phyloP scores from a whole-genome alignment of 352 stramenopile genomes.

The Stramenopiles sp. region DNA sequence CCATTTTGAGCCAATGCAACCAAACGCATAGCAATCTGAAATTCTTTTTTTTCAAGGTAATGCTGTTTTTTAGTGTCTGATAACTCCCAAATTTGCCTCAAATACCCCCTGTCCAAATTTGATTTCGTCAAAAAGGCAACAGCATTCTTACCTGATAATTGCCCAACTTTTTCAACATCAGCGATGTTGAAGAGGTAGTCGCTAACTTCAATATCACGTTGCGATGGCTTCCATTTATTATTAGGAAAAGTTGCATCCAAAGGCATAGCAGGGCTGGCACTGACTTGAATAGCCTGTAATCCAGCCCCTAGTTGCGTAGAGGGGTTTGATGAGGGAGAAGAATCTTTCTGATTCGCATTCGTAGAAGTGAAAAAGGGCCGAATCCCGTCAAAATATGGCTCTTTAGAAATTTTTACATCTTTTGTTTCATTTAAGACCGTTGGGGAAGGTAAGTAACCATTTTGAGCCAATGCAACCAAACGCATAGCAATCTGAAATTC shows the following conservation, averaged over 20 bases:
- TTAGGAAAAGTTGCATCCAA: neutral
- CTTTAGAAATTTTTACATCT: neutral
- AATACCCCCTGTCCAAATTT: slow-evolving; percentile 22
- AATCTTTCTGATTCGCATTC: too few relatives aligned
- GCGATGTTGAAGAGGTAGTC: neutral
- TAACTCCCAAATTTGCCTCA: slow-evolving; percentile 29
- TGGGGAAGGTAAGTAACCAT: slow-evolving; percentile 15
- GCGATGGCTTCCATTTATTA: neutral
- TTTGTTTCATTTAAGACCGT: neutral
- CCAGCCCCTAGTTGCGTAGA: too few relatives aligned
- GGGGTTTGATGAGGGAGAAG: too few relatives aligned
- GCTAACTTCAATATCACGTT: neutral
- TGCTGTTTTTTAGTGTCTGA: slow-evolving; percentile 19
- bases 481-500: slow-evolving; percentile 24
- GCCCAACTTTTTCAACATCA: neutral
- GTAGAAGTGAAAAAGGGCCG: too few relatives aligned
- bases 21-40: slow-evolving; percentile 25
- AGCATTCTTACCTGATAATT: slow-evolving; percentile 17
- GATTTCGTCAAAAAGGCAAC: slow-evolving; percentile 25
- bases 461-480: slow-evolving; percentile 25
- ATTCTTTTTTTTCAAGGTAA: slow-evolving; percentile 16
- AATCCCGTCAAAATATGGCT: neutral
- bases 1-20: slow-evolving; percentile 26
- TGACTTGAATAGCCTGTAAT: too few relatives aligned
- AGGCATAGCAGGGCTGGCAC: too few relatives aligned